phyloP scores from a whole-genome alignment of 2,329 filamentous ascomycete genomes.

The Cercospora sp. region DNA sequence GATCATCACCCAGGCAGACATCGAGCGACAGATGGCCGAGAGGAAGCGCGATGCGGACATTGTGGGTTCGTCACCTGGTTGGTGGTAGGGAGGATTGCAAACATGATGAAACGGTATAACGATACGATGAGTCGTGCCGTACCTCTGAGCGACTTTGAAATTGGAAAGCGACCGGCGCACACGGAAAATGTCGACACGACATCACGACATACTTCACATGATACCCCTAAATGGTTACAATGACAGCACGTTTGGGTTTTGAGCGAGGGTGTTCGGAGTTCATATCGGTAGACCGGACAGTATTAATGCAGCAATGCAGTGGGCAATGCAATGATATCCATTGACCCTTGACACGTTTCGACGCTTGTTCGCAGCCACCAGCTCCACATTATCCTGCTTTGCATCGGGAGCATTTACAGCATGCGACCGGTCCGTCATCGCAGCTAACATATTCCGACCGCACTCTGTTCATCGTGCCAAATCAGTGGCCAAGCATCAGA shows the following conservation, averaged over 20 bases:
- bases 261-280: not conserved
- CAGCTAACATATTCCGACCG: not conserved
- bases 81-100: slow-evolving; percentile 18
- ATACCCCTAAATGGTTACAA: not conserved
- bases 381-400: not conserved
- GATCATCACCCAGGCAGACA: slow-evolving; percentile 30
- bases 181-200: not conserved
- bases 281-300: not conserved
- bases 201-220: not conserved
- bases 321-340: not conserved
- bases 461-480: not conserved
- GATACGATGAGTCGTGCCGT: not conserved
- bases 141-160: not conserved
- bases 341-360: not conserved
- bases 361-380: not conserved
- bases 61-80: slow-evolving; percentile 24
- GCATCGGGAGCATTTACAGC: not conserved
- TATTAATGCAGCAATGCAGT: not conserved
- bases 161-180: not conserved
- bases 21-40: slow-evolving; percentile 34
- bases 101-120: slow-evolving; percentile 4
- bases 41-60: slow-evolving; percentile 36
- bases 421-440: not conserved
- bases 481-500: not conserved
- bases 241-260: not conserved